Base-by-base conservation (phyloP, 805 yeast genomes). In the Wickerhamiella sergipiensis region DNA sequence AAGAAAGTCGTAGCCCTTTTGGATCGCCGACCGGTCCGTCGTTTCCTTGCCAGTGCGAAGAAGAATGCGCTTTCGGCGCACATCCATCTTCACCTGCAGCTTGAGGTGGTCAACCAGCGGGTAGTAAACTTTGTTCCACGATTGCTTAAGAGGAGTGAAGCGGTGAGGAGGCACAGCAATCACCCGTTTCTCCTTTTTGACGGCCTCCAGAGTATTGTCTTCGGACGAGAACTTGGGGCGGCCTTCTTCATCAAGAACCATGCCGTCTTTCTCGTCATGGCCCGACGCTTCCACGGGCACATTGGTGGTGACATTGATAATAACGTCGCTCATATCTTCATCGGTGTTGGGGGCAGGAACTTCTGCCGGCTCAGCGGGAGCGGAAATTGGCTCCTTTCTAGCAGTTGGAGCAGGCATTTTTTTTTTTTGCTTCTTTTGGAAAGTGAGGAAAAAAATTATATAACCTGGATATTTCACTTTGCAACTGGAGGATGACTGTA, bases 101-200 rank as follows among this genome's bases (percentile, higher is more conserved):
- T 92, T 88, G 59, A 92, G 75, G 68, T 89, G 95, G 55, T 92
- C 96, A 38, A 92, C 97, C 58, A 92, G 72, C 6, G 98, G 97
- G 33, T 95, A 95, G 64, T 92, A 92, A 45, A 92, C 83, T 66
- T 92, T 92, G 45, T 86, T 77, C 99, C 99, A 92, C 45, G 81
- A 75, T 57, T 78, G 79, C 66, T 87, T 85, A 61, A 92, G 75
- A 22, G 98, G 98, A 1, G 95, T 77, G 88, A 92, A 83, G 74
- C 99, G 78, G 67, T 92, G 97, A 29, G 97, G 97, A 42, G 98
- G 98, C 31, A 92, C 94, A 2, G 90, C 79, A 10, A 92, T 85
- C 63, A 89, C 89, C 70, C 97, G 77, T 50, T 83, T 75, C 67
- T 90, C 97, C 50, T 82, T 71, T 67, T 87, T 87, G 29, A 86